These are phyloP conservation scores for Phyllosticta citriasiana DNA, from an alignment of 2,329 filamentous ascomycete species.

Conservation along the genomic window DNA sequence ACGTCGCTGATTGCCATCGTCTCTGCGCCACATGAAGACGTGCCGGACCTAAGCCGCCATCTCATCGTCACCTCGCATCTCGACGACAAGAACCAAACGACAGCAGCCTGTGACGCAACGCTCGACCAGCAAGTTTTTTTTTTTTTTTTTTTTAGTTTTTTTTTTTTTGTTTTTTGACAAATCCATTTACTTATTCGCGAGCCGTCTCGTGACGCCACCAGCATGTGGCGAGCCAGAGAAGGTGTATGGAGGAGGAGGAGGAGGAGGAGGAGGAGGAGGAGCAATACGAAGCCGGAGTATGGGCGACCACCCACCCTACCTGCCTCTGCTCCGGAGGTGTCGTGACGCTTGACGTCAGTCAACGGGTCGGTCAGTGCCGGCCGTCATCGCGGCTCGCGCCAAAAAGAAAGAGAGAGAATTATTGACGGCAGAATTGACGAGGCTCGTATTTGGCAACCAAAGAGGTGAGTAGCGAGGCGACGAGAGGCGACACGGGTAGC, in stretches of 20 bases:
- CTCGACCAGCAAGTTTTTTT: neutral
- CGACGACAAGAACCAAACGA: neutral
- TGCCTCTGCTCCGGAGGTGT: neutral
- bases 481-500: neutral
- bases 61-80: neutral
- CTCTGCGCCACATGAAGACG: neutral
- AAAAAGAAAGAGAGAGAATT: neutral
- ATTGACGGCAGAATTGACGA: neutral
- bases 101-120: neutral
- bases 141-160: no score
- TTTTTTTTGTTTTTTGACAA: neutral
- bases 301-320: neutral
- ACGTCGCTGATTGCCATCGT: neutral
- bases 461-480: neutral
- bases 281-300: neutral
- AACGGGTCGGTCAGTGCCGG: neutral
- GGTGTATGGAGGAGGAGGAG: neutral
- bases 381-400: neutral
- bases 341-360: neutral
- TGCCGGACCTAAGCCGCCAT: neutral
- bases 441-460: neutral
- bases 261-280: neutral
- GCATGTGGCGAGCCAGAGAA: neutral
- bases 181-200: neutral
- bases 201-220: neutral